Evolutionary conservation across 257 asterid species (phyloP).

Genomic region (Osmanthus fragrans): DNA sequence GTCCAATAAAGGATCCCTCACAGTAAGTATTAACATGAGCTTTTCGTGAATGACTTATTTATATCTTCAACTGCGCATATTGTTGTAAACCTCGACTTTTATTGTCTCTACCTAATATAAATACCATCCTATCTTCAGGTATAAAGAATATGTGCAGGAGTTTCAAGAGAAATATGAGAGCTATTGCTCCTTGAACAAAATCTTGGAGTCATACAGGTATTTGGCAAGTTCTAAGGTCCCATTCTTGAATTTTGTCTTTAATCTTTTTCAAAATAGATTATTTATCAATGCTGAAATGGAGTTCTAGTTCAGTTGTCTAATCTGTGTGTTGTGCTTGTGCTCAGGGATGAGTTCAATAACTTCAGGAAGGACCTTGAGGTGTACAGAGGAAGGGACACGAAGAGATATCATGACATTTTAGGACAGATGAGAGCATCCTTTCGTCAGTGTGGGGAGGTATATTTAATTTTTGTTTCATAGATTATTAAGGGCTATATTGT

Average conservation of each 20-base stretch:
- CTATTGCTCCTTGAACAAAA: slow-evolving; percentile 62
- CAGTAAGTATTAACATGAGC: slow-evolving; percentile 62
- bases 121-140: slow-evolving; percentile 44
- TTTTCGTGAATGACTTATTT: slow-evolving; percentile 8
- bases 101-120: slow-evolving; percentile 20
- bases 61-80: slow-evolving; percentile 6
- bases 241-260: slow-evolving; percentile 16
- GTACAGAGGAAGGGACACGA: slow-evolving; percentile 60
- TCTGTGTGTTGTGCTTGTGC: slow-evolving; percentile 16
- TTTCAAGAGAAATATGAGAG: slow-evolving; percentile 76
- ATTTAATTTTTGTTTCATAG: slow-evolving; percentile 17
- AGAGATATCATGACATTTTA: slow-evolving; percentile 54
- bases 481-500: slow-evolving; percentile 12
- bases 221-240: slow-evolving; percentile 23
- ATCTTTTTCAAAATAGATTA: neutral
- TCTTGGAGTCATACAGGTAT: slow-evolving; percentile 81
- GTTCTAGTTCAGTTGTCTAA: slow-evolving; percentile 31
- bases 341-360: slow-evolving; percentile 70
- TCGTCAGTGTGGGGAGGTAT: slow-evolving; percentile 78
- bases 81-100: slow-evolving; percentile 22
- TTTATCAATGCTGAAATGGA: slow-evolving; percentile 3
- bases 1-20: slow-evolving; percentile 63
- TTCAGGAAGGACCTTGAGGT: slow-evolving; percentile 71
- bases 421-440: slow-evolving; percentile 69
- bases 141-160: slow-evolving; percentile 79